A percentile compares a stretch with the other conserved stretches of the same genome.
These are phyloP conservation scores for Allomyces javanicus DNA, from an alignment of 192 early-diverging fungal species.

Conservation along the genomic window DNA sequence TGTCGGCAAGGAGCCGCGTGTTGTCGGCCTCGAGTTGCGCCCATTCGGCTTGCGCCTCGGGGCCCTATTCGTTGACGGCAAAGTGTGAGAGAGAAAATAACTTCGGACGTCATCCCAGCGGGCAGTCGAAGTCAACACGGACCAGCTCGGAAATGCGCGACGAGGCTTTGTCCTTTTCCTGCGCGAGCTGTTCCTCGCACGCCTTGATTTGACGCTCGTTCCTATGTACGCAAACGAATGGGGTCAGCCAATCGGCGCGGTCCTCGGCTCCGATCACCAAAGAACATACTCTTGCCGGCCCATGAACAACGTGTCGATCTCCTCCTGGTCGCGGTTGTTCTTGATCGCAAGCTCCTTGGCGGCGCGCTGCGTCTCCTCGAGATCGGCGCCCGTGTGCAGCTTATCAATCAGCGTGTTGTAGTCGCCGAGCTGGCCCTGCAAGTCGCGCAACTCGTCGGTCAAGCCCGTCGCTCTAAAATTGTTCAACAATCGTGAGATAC, in stretches of 20 bases:
- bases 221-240: not conserved
- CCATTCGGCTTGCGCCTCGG: not conserved
- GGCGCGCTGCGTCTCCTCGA: constrained; percentile 31
- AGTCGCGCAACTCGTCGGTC: constrained; percentile 25
- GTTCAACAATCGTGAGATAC: not conserved
- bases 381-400: constrained; percentile 32
- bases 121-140: constrained; percentile 3
- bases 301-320: constrained; percentile 27
- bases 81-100: no score
- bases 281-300: constrained; percentile 23
- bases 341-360: constrained; percentile 22
- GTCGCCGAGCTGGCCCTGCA: constrained; percentile 34
- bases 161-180: constrained; percentile 1
- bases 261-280: not conserved
- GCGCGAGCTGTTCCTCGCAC: constrained; percentile 22
- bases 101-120: no score
- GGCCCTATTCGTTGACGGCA: no score
- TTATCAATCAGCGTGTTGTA: constrained; percentile 33
- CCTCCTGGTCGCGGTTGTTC: constrained; percentile 19
- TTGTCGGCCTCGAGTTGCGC: not conserved
- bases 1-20: not conserved
- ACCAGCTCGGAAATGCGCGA: not conserved
- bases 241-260: no score
- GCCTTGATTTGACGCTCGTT: constrained; percentile 18
- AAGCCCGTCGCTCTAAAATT: constrained; percentile 4